phyloP scores from a whole-genome alignment of 768 basidiomycete species.

The Leccinum obscurum region DNA sequence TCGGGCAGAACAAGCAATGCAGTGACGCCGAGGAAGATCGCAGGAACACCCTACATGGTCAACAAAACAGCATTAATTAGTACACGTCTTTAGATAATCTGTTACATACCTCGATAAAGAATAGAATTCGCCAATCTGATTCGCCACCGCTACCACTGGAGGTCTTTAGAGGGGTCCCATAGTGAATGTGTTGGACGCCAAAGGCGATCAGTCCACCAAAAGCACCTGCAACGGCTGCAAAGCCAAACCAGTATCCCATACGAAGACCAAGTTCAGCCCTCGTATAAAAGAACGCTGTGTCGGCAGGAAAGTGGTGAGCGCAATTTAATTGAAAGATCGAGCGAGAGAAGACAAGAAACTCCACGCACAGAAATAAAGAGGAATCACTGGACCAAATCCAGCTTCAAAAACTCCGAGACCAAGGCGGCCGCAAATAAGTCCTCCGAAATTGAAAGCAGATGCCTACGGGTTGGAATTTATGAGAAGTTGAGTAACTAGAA shows the following conservation, averaged over 20 bases:
- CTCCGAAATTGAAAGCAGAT: slow-evolving; percentile 57
- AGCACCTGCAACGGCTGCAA: slow-evolving; percentile 81
- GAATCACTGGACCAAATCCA: slow-evolving; percentile 74
- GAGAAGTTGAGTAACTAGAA: slow-evolving; percentile 62
- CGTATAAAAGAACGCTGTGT: slow-evolving; percentile 75
- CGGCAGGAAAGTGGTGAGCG: slow-evolving; percentile 38
- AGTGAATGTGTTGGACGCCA: slow-evolving; percentile 70
- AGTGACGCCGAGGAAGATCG: slow-evolving; percentile 61
- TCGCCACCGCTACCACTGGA: slow-evolving; percentile 27
- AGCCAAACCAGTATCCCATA: slow-evolving; percentile 83
- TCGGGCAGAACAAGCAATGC: slow-evolving; percentile 61
- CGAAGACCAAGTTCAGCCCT: slow-evolving; percentile 71
- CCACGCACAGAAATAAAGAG: slow-evolving; percentile 71
- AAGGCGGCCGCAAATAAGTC: slow-evolving; percentile 57
- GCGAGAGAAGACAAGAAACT: slow-evolving; percentile 33
- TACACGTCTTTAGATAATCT: slow-evolving; percentile 18
- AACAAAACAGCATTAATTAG: slow-evolving; percentile 20
- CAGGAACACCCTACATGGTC: slow-evolving; percentile 56
- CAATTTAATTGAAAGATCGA: background rate
- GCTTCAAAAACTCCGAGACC: slow-evolving; percentile 78
- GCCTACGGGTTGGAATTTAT: slow-evolving; percentile 40
- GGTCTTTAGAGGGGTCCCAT: slow-evolving; percentile 24
- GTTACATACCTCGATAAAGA: slow-evolving; percentile 63
- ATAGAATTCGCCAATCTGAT: slow-evolving; percentile 44
- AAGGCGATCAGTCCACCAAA: slow-evolving; percentile 83